A percentile compares a stretch with the other conserved stretches of the same genome.
Conservation (phyloP, 202 grass and related monocot genomes). For the Panicum hallii region DNA sequence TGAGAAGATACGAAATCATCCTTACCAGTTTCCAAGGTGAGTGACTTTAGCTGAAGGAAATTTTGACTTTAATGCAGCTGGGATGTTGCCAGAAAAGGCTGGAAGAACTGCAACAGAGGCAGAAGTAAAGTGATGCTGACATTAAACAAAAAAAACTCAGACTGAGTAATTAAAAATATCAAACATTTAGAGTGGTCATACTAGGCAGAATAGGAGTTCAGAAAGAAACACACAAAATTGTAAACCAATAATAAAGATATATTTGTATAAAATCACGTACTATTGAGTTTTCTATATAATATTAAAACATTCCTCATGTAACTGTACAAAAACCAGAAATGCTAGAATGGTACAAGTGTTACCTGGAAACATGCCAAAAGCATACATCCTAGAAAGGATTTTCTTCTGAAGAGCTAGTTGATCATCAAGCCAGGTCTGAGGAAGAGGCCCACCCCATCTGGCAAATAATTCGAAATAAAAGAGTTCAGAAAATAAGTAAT, state of each 20-base stretch:
- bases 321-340: slow-evolving; percentile 7
- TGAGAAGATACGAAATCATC: slow-evolving; percentile 28
- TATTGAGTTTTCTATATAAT: not conserved
- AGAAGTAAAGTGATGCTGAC: not conserved
- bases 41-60: slow-evolving; percentile 77
- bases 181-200: slow-evolving; percentile 1
- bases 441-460: slow-evolving; percentile 75
- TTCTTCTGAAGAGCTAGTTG: slow-evolving; percentile 71
- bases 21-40: slow-evolving; percentile 77
- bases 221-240: not conserved
- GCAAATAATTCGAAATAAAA: slow-evolving; percentile 25
- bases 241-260: slow-evolving; percentile 17
- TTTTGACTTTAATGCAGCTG: slow-evolving; percentile 58
- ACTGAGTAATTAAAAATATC: not conserved
- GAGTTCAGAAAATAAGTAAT: slow-evolving; percentile 17
- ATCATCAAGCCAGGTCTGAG: slow-evolving; percentile 71
- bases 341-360: slow-evolving; percentile 3
- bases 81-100: slow-evolving; percentile 82
- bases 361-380: slow-evolving; percentile 78
- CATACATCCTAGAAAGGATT: slow-evolving; percentile 72
- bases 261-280: not conserved
- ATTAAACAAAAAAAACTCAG: not conserved
- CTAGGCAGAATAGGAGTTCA: slow-evolving; percentile 5
- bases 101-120: slow-evolving; percentile 69
- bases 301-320: not conserved